phyloP scores from a whole-genome alignment of 129 eudicot genomes.

The Flaveria ramosissima region DNA sequence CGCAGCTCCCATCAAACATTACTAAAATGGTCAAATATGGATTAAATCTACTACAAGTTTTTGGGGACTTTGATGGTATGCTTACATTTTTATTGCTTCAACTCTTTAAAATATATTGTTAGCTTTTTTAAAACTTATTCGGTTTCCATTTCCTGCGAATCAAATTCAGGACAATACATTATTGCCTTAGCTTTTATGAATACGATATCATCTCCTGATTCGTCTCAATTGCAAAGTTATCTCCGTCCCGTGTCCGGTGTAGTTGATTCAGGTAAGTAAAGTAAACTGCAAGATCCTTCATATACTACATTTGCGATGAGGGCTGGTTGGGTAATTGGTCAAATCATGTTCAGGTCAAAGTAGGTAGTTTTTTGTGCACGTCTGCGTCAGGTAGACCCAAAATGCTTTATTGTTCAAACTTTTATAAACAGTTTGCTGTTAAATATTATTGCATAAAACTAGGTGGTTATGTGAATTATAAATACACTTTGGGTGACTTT shows the following conservation, averaged over 20 bases:
- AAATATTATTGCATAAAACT: neutral
- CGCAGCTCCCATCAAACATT: constrained; percentile 48
- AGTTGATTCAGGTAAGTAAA: constrained; percentile 32
- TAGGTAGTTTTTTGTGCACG: neutral
- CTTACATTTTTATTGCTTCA: constrained; percentile 25
- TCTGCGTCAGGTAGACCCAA: neutral
- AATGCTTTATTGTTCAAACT: neutral
- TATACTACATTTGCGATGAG: neutral
- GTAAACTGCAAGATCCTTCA: constrained; percentile 21
- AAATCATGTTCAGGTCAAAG: neutral
- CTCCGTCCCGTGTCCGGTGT: constrained; percentile 18
- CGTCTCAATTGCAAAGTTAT: constrained; percentile 37
- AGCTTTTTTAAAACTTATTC: neutral
- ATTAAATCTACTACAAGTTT: constrained; percentile 47
- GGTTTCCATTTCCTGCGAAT: constrained; percentile 10
- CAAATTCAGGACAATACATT: constrained; percentile 32
- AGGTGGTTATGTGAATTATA: neutral
- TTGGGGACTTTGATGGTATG: constrained; percentile 53
- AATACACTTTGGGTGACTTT: neutral
- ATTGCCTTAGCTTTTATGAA: constrained; percentile 38
- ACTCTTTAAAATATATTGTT: constrained; percentile 12
- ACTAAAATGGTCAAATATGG: constrained; percentile 50
- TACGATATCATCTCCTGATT: constrained; percentile 27
- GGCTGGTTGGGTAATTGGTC: neutral
- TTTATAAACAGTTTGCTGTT: neutral